A percentile compares a stretch with the other conserved stretches of the same genome.
These are phyloP conservation scores for Ogataea paradorogensis DNA, from an alignment of 805 yeast genomes.

Conservation along the genomic window DNA sequence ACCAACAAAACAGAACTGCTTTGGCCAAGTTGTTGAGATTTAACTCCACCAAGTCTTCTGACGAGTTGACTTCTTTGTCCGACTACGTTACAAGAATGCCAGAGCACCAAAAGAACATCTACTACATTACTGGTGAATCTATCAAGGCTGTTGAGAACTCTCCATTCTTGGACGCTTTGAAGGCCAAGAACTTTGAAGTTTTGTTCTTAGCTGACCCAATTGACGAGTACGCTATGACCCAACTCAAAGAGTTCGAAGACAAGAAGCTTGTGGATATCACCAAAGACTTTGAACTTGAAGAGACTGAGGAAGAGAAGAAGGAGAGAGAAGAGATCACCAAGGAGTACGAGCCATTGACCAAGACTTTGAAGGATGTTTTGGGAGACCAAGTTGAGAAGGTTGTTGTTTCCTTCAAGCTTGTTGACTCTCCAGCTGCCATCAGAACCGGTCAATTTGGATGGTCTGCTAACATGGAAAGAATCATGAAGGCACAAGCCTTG, in stretches of 20 bases:
- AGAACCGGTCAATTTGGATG: constrained; percentile 99
- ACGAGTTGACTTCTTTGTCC: constrained; percentile 89
- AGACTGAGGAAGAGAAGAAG: constrained; percentile 96
- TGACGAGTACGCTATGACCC: constrained; percentile 99
- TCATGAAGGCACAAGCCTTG: constrained; percentile 99
- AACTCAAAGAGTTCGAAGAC: constrained; percentile 98
- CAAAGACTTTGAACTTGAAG: constrained; percentile 98
- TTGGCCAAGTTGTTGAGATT: constrained; percentile 95
- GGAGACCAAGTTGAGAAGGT: constrained; percentile 99
- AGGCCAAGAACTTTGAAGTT: constrained; percentile 98
- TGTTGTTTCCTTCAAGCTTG: constrained; percentile 94
- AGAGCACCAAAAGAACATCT: constrained; percentile 99
- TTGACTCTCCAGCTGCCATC: constrained; percentile 99
- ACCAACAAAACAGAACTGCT: constrained; percentile 93
- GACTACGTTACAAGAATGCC: constrained; percentile 99
- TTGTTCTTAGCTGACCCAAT: constrained; percentile 98
- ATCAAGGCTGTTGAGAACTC: constrained; percentile 97
- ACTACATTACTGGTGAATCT: constrained; percentile 99
- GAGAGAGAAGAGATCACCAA: constrained; percentile 89
- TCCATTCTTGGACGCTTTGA: constrained; percentile 98
- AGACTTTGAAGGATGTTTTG: constrained; percentile 92
- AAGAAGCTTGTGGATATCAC: constrained; percentile 98
- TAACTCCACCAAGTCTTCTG: constrained; percentile 93
- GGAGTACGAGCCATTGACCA: constrained; percentile 90
- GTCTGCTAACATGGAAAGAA: constrained; percentile 99